Conservation (phyloP, 169 alveolate genomes). For the Plasmodium berghei region DNA sequence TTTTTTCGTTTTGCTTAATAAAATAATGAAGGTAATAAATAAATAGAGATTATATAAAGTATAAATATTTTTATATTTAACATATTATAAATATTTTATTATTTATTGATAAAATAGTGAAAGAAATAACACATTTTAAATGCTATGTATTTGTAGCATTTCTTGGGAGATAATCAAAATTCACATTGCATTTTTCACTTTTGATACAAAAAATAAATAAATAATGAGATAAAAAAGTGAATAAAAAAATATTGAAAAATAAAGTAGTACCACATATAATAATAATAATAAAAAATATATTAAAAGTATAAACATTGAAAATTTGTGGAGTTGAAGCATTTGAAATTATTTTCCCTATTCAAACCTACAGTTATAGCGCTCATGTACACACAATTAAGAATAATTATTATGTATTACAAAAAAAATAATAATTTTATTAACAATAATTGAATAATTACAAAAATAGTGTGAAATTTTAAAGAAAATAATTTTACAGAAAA, state of each 20-base stretch:
- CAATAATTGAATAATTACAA: background rate
- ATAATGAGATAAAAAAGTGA: background rate
- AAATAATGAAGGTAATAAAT: too few relatives aligned
- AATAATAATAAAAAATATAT: constrained; percentile 2
- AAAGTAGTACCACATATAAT: background rate
- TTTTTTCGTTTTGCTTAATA: too few relatives aligned
- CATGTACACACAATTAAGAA: background rate
- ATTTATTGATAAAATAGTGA: background rate
- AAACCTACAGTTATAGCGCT: background rate
- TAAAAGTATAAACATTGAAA: background rate
- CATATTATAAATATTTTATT: too few relatives aligned
- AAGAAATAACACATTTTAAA: background rate
- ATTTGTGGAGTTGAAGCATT: background rate
- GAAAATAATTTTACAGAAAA: background rate
- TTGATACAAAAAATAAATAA: background rate
- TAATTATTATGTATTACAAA: background rate
- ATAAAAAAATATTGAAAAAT: constrained; percentile 7
- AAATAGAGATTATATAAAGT: too few relatives aligned
- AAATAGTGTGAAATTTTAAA: background rate
- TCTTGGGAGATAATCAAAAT: background rate
- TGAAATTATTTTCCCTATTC: background rate
- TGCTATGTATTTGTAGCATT: background rate
- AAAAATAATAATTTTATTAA: background rate
- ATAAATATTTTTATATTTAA: too few relatives aligned
- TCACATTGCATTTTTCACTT: background rate